phyloP scores from a whole-genome alignment of 2,329 filamentous ascomycete species.

The Endoconidiophora polonica region DNA sequence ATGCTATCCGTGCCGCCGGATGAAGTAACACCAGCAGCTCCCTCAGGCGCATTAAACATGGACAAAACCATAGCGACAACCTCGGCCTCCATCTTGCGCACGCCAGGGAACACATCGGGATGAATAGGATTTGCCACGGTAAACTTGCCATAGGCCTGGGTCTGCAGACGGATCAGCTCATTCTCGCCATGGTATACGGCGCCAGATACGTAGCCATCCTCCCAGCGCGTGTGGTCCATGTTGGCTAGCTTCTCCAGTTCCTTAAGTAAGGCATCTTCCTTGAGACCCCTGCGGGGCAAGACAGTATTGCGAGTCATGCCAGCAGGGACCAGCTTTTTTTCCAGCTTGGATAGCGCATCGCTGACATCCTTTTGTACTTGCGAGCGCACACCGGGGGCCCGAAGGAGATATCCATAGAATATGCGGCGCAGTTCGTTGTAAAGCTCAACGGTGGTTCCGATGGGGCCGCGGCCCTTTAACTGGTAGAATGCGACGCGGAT shows the following conservation, averaged over 20 bases:
- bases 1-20: constrained; percentile 93
- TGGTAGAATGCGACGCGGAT: constrained; percentile 66
- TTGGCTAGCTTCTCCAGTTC: constrained; percentile 64
- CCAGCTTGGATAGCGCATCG: constrained; percentile 63
- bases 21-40: constrained; percentile 74
- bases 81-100: constrained; percentile 98
- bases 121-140: constrained; percentile 94
- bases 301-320: constrained; percentile 56
- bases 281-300: constrained; percentile 73
- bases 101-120: constrained; percentile 93
- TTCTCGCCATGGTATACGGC: constrained; percentile 92
- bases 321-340: constrained; percentile 65
- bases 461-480: constrained; percentile 70
- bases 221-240: constrained; percentile 93
- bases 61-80: constrained; percentile 86
- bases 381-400: constrained; percentile 67
- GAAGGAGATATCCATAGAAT: constrained; percentile 72
- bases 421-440: constrained; percentile 57
- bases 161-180: constrained; percentile 66
- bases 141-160: constrained; percentile 85
- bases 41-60: constrained; percentile 78
- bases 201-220: constrained; percentile 85
- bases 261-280: constrained; percentile 56
- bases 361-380: constrained; percentile 74
- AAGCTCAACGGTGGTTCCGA: constrained; percentile 60